Percentiles rank a stretch among this genome's conserved stretches.
Conservation (phyloP, 352 stramenopile genomes). For the Thalassiosira hispida region DNA sequence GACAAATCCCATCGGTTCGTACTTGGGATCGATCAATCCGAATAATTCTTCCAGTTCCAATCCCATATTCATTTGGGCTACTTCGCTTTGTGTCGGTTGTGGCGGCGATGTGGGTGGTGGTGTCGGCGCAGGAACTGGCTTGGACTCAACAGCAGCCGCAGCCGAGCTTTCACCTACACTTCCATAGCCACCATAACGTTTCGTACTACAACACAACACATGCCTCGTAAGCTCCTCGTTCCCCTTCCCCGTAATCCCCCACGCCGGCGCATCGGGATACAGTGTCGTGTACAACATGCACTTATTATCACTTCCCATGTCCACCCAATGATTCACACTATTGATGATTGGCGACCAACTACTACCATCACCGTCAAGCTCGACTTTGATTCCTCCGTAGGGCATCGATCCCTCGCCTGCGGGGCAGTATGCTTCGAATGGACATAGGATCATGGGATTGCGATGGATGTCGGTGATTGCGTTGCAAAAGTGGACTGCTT, state of each 20-base stretch:
- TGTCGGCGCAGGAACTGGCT: too few species aligned
- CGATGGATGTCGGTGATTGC: too few species aligned
- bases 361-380: background rate
- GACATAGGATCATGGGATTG: background rate
- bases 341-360: conserved; percentile 24
- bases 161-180: too few species aligned
- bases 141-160: too few species aligned
- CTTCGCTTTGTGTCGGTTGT: too few species aligned
- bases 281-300: conserved; percentile 6
- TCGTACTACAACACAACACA: background rate
- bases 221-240: conserved; percentile 1
- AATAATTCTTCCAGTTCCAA: too few species aligned
- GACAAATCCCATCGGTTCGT: too few species aligned
- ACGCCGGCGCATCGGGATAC: background rate
- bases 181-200: too few species aligned
- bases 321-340: conserved; percentile 27
- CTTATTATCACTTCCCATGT: conserved; percentile 1
- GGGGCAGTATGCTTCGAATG: background rate
- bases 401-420: background rate
- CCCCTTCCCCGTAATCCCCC: conserved; percentile 18
- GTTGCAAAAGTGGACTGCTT: background rate
- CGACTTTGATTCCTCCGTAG: conserved; percentile 6
- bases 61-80: too few species aligned
- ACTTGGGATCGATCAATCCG: too few species aligned
- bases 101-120: too few species aligned